phyloP scores from a whole-genome alignment of 1,284 basidiomycete species.

The Cerioporus squamosus region DNA sequence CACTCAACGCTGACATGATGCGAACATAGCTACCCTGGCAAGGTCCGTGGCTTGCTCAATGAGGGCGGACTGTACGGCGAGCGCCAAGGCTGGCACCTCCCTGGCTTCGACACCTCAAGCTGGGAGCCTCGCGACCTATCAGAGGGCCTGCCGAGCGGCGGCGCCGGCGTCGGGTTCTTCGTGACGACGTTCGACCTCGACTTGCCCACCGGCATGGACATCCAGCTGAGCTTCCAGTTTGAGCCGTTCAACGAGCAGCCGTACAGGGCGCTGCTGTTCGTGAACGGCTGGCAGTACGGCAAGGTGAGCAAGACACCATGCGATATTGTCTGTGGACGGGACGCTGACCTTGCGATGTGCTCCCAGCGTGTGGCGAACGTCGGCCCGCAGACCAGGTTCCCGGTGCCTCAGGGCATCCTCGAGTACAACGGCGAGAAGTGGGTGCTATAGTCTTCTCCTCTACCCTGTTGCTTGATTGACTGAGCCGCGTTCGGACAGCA shows the following conservation, averaged over 20 bases:
- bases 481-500: too few relatives aligned
- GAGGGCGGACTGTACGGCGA: constrained; percentile 84
- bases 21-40: constrained; percentile 64
- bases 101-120: constrained; percentile 59
- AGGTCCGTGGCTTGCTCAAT: constrained; percentile 72
- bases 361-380: constrained; percentile 37
- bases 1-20: too few relatives aligned
- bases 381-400: constrained; percentile 76
- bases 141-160: constrained; percentile 56
- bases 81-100: constrained; percentile 82
- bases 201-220: constrained; percentile 61
- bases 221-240: constrained; percentile 72
- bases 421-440: constrained; percentile 75
- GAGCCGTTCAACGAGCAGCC: constrained; percentile 43
- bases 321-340: too few relatives aligned
- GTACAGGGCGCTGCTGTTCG: constrained; percentile 74
- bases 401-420: constrained; percentile 74
- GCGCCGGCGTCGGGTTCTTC: constrained; percentile 81
- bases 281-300: constrained; percentile 88
- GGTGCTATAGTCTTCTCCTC: too few relatives aligned
- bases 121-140: constrained; percentile 62
- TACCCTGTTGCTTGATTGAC: not conserved
- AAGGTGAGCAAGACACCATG: too few relatives aligned
- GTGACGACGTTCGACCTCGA: constrained; percentile 72
- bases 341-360: not conserved